Percentiles rank a stretch among this genome's conserved stretches.
Evolutionary conservation across 2,329 filamentous ascomycete genomes (phyloP).

Genomic region (Fusarium tuaranense): DNA sequence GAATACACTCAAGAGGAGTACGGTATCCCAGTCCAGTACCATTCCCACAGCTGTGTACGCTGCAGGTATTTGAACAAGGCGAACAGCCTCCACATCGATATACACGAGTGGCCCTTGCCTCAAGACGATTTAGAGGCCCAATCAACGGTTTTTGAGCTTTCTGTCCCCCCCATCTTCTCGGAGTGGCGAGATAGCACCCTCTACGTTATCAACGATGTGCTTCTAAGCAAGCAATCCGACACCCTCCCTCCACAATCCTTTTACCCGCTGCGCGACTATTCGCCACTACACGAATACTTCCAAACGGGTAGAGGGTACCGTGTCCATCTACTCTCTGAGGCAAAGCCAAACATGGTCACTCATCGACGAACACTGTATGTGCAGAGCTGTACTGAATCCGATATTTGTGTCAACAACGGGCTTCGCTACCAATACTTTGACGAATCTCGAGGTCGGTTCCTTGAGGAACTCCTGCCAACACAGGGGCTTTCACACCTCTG

Average conservation of each 20-base stretch:
- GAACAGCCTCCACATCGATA: conserved; percentile 53
- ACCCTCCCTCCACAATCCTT: neutral
- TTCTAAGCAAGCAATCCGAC: conserved; percentile 39
- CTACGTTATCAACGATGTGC: conserved; percentile 54
- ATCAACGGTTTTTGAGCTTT: conserved; percentile 66
- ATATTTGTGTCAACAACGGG: conserved; percentile 42
- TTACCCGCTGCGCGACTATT: conserved; percentile 18
- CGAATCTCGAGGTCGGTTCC: neutral
- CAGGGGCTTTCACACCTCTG: conserved; percentile 5
- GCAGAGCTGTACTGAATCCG: neutral
- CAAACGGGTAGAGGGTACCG: neutral
- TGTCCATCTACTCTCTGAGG: conserved; percentile 33
- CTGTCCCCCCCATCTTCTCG: conserved; percentile 53
- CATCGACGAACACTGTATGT: conserved; percentile 6
- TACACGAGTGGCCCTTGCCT: conserved; percentile 70
- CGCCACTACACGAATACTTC: conserved; percentile 1
- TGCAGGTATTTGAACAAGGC: conserved; percentile 51
- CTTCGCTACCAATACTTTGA: conserved; percentile 37
- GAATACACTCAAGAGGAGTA: neutral
- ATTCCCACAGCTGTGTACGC: conserved; percentile 45
- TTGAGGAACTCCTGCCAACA: neutral
- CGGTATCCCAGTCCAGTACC: conserved; percentile 10
- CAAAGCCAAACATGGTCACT: conserved; percentile 31
- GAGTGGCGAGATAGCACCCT: conserved; percentile 63
- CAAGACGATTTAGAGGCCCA: conserved; percentile 48